These are phyloP conservation scores for Haplographium delicatum DNA, from an alignment of 495 filamentous ascomycete genomes.

Conservation along the genomic window DNA sequence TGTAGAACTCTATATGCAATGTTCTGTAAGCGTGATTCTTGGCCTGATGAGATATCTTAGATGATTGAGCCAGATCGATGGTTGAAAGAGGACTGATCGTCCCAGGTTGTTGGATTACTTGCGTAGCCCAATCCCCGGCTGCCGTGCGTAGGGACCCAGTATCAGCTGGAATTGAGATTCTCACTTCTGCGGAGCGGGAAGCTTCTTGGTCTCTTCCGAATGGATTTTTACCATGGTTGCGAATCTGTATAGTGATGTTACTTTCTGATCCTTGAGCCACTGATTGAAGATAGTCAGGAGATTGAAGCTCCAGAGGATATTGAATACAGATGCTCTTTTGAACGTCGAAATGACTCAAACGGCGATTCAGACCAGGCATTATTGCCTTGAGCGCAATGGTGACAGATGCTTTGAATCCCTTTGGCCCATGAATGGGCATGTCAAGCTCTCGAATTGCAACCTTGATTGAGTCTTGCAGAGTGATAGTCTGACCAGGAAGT, in stretches of 20 bases:
- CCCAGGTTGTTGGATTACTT: neutral
- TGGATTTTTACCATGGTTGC: slow-evolving; percentile 1
- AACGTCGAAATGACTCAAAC: slow-evolving; percentile 4
- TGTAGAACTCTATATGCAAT: slow-evolving; percentile 2
- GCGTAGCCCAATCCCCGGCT: neutral
- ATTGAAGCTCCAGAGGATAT: slow-evolving; percentile 2
- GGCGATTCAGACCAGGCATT: slow-evolving; percentile 12
- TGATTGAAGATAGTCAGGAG: slow-evolving; percentile 4
- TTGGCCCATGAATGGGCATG: neutral
- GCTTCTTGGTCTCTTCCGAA: neutral
- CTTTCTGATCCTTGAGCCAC: slow-evolving; percentile 5
- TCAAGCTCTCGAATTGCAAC: slow-evolving; percentile 11
- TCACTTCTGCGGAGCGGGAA: neutral
- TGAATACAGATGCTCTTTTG: slow-evolving; percentile 1
- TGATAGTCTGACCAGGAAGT: slow-evolving; percentile 1
- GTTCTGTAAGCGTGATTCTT: slow-evolving; percentile 9
- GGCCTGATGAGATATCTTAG: slow-evolving; percentile 7
- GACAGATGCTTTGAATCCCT: neutral
- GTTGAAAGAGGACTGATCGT: neutral
- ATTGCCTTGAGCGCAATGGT: slow-evolving; percentile 8
- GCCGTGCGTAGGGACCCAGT: neutral
- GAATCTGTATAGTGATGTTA: slow-evolving; percentile 1
- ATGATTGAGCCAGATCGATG: neutral
- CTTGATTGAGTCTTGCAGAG: slow-evolving; percentile 4
- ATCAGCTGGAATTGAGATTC: slow-evolving; percentile 5